These are phyloP conservation scores for Fraxinus baroniana DNA, from an alignment of 305 asterid species.

Conservation along the genomic window DNA sequence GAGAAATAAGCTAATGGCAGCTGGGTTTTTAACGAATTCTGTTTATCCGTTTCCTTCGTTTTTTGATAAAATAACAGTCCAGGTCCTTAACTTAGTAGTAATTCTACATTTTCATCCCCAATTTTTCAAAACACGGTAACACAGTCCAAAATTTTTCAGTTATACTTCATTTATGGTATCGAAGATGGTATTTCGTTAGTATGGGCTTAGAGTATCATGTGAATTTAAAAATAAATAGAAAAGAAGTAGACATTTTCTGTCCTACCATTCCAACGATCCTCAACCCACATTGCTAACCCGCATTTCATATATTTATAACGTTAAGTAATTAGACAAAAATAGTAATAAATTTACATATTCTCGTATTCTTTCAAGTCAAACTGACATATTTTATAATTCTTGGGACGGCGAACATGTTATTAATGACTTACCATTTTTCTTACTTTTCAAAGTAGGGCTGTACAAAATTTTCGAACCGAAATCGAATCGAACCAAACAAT, in stretches of 20 bases:
- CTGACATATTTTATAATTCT: neutral
- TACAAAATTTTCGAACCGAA: no score
- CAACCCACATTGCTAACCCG: no score
- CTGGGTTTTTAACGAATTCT: neutral
- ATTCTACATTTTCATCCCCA: neutral
- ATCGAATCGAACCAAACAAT: no score
- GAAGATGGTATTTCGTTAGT: neutral
- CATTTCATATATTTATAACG: neutral
- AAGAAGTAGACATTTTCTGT: neutral
- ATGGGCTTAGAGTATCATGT: neutral
- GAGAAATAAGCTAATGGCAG: neutral
- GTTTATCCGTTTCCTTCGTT: neutral
- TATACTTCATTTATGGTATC: neutral
- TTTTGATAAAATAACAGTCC: neutral
- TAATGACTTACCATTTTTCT: neutral
- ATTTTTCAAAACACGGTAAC: no score
- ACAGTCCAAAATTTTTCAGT: neutral
- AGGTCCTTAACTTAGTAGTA: neutral
- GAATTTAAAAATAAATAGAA: neutral
- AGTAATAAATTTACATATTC: no score
- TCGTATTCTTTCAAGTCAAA: neutral
- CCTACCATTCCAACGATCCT: neutral
- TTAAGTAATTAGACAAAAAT: no score
- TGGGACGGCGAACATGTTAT: neutral
- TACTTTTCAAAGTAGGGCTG: no score